These are phyloP conservation scores for Fusarium torreyae DNA, from an alignment of 2,329 filamentous ascomycete genomes.

Conservation along the genomic window DNA sequence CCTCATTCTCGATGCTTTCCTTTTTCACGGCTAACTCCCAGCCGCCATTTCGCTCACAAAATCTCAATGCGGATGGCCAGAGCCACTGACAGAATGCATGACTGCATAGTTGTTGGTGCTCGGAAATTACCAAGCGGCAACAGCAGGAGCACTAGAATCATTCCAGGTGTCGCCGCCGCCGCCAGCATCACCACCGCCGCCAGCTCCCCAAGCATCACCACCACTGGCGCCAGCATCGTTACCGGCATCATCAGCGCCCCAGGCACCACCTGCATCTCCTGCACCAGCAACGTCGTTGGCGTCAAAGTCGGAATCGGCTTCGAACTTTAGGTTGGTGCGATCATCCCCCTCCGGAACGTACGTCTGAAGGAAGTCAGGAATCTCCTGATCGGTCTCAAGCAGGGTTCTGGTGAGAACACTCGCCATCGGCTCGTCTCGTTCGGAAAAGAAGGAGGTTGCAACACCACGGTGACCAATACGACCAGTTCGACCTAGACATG, in stretches of 20 bases:
- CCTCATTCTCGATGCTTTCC: neutral
- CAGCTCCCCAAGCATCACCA: conserved; percentile 28
- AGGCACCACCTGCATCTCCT: conserved; percentile 42
- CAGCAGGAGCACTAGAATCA: conserved; percentile 2
- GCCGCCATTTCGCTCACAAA: neutral
- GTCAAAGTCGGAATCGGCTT: conserved; percentile 70
- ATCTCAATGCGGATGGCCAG: neutral
- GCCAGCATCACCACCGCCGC: neutral
- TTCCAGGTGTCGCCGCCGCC: conserved; percentile 9
- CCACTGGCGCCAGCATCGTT: conserved; percentile 20
- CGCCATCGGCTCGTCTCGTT: conserved; percentile 80
- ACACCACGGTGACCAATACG: conserved; percentile 90
- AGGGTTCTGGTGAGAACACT: conserved; percentile 84
- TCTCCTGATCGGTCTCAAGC: conserved; percentile 80
- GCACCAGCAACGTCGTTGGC: conserved; percentile 54
- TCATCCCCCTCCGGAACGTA: conserved; percentile 72
- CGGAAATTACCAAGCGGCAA: conserved; percentile 23
- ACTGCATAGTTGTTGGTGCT: neutral
- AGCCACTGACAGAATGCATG: neutral
- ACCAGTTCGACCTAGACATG: conserved; percentile 81
- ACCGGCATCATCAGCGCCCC: conserved; percentile 31
- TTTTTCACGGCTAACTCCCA: neutral
- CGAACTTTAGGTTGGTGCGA: conserved; percentile 65
- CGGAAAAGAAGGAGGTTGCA: conserved; percentile 91
- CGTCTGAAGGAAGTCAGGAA: conserved; percentile 85